phyloP scores from a whole-genome alignment of 805 yeast species.

The Kuraishia hungarica region DNA sequence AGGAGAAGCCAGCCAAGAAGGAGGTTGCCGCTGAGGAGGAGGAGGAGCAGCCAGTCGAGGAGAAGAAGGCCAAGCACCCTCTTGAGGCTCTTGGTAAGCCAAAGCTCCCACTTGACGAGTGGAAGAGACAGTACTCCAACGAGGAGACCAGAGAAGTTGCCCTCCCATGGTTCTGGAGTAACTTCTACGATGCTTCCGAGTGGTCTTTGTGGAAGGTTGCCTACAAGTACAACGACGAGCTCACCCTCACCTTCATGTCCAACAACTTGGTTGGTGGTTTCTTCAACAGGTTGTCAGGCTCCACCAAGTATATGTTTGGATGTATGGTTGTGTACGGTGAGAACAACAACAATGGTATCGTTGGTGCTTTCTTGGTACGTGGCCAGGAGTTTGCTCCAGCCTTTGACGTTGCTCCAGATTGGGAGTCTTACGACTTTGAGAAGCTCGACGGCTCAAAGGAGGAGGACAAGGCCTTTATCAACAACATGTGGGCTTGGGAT shows the following conservation, averaged over 20 bases:
- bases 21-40: conserved; percentile 24
- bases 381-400: conserved; percentile 91
- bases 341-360: conserved; percentile 96
- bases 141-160: conserved; percentile 93
- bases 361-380: conserved; percentile 91
- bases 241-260: conserved; percentile 95
- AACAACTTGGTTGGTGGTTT: conserved; percentile 97
- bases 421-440: conserved; percentile 87
- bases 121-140: conserved; percentile 96
- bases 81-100: conserved; percentile 73
- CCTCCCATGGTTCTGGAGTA: conserved; percentile 95
- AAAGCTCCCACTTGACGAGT: conserved; percentile 69
- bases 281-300: conserved; percentile 89
- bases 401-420: conserved; percentile 97
- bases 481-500: conserved; percentile 98
- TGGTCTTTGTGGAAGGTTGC: conserved; percentile 94
- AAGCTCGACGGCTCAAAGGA: conserved; percentile 74
- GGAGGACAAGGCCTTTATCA: conserved; percentile 71
- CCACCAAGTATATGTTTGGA: conserved; percentile 93
- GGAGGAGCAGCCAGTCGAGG: conserved; percentile 35
- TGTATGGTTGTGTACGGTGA: conserved; percentile 93
- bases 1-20: conserved; percentile 10
- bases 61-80: conserved; percentile 87
- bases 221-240: conserved; percentile 96
- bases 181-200: conserved; percentile 83